Evolutionary conservation across 2,329 filamentous ascomycete genomes (phyloP).

Genomic region (Bipolaris gigantea): DNA sequence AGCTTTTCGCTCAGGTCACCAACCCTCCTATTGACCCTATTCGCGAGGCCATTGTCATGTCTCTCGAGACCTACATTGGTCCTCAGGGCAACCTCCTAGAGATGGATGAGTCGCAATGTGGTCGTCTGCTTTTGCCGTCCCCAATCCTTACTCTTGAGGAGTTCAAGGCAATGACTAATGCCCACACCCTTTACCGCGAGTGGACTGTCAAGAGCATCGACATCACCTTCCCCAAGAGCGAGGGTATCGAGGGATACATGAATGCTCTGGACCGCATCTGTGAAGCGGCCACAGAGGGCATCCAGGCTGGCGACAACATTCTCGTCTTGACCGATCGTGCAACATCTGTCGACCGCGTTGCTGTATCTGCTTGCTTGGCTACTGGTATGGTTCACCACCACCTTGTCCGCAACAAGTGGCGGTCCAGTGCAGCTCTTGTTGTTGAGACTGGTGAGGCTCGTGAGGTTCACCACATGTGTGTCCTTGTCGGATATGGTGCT

Average conservation of each 20-base stretch:
- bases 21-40: constrained; percentile 98
- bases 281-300: constrained; percentile 78
- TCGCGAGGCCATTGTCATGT: constrained; percentile 97
- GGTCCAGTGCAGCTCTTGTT: constrained; percentile 81
- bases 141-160: constrained; percentile 87
- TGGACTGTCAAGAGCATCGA: constrained; percentile 93
- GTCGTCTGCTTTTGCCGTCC: constrained; percentile 80
- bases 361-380: constrained; percentile 83
- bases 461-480: constrained; percentile 98
- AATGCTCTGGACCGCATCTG: constrained; percentile 87
- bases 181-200: constrained; percentile 69
- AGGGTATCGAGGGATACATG: constrained; percentile 82
- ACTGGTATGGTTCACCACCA: constrained; percentile 96
- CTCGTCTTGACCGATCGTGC: constrained; percentile 89
- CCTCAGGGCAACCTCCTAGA: constrained; percentile 93
- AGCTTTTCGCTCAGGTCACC: constrained; percentile 96
- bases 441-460: constrained; percentile 94
- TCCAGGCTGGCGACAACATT: constrained; percentile 80
- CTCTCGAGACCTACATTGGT: constrained; percentile 91
- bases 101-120: constrained; percentile 89
- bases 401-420: constrained; percentile 92
- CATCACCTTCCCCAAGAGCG: constrained; percentile 85
- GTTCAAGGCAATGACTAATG: constrained; percentile 83
- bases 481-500: constrained; percentile 92
- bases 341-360: constrained; percentile 76